These are phyloP conservation scores for Juglanconis oblonga DNA, from an alignment of 2,329 filamentous ascomycete genomes.

Conservation along the genomic window DNA sequence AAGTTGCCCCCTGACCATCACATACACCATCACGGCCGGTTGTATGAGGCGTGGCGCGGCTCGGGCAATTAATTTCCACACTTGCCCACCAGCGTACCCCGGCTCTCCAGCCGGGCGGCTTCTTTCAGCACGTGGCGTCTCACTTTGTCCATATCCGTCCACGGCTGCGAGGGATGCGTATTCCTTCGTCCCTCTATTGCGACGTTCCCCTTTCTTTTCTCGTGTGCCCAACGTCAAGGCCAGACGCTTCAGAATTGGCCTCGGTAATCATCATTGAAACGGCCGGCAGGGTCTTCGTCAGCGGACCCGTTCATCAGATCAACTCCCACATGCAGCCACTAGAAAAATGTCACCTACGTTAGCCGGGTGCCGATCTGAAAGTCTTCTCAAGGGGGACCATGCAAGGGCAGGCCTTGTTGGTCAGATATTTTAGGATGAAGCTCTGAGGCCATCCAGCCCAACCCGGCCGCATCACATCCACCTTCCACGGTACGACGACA, in stretches of 20 bases:
- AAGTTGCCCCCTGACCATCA: no score
- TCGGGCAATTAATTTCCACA: slow-evolving; percentile 3
- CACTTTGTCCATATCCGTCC: not conserved
- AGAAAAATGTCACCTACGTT: slow-evolving; percentile 3
- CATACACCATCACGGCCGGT: no score
- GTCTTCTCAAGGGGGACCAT: not conserved
- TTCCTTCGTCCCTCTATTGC: not conserved
- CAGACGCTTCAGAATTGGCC: not conserved
- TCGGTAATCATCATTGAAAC: not conserved
- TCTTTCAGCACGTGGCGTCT: slow-evolving; percentile 1
- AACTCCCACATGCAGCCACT: not conserved
- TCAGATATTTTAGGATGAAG: not conserved
- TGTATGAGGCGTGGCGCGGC: not conserved
- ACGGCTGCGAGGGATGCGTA: not conserved
- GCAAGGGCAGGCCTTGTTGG: not conserved
- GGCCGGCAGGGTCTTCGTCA: not conserved
- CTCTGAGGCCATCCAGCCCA: not conserved
- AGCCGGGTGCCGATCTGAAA: slow-evolving; percentile 12
- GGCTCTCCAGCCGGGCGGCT: not conserved
- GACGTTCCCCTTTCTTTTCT: not conserved
- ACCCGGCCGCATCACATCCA: no score
- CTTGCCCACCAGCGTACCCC: not conserved
- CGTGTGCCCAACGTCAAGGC: not conserved
- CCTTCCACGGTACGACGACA: no score
- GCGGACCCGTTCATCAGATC: not conserved